Conservation (phyloP, 495 filamentous ascomycete species). For the Amniculicola lignicola region DNA sequence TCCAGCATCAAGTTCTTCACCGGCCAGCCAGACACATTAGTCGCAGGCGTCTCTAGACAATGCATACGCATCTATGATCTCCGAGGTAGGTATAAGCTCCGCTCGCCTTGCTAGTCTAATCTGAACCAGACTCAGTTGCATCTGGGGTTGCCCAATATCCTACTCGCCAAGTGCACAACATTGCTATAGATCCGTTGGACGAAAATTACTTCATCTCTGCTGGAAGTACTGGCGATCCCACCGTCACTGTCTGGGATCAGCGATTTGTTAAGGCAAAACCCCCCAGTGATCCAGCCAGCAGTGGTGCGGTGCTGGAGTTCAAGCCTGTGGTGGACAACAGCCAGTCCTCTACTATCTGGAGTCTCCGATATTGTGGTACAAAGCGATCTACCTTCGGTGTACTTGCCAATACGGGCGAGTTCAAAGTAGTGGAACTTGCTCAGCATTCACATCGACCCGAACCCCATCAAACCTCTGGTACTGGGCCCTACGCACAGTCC, state of each 20-base stretch:
- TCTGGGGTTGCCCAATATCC: constrained; percentile 56
- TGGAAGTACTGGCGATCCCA: constrained; percentile 62
- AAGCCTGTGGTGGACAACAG: constrained; percentile 59
- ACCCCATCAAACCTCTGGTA: background rate
- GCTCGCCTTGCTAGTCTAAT: background rate
- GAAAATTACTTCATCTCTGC: constrained; percentile 93
- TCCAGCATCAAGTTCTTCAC: constrained; percentile 89
- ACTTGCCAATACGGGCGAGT: constrained; percentile 72
- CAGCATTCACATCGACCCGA: constrained; percentile 25
- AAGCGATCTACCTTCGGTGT: constrained; percentile 71
- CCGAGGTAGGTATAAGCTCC: constrained; percentile 55
- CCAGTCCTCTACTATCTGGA: constrained; percentile 61
- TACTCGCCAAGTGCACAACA: constrained; percentile 83
- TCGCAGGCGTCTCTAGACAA: constrained; percentile 80
- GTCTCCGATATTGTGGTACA: constrained; percentile 73
- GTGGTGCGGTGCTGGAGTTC: constrained; percentile 61
- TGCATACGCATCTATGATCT: constrained; percentile 88
- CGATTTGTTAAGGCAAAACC: constrained; percentile 56
- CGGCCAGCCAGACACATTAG: constrained; percentile 75
- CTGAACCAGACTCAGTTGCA: constrained; percentile 24
- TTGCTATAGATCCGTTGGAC: constrained; percentile 85
- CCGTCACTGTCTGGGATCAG: constrained; percentile 85
- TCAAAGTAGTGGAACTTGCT: constrained; percentile 57
- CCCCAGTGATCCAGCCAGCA: constrained; percentile 43
- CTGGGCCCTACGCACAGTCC: constrained; percentile 3